Evolutionary conservation across 495 filamentous ascomycete genomes (phyloP), one percentile per base, ranked within the genome.

Genomic region (Penicillium steckii): DNA sequence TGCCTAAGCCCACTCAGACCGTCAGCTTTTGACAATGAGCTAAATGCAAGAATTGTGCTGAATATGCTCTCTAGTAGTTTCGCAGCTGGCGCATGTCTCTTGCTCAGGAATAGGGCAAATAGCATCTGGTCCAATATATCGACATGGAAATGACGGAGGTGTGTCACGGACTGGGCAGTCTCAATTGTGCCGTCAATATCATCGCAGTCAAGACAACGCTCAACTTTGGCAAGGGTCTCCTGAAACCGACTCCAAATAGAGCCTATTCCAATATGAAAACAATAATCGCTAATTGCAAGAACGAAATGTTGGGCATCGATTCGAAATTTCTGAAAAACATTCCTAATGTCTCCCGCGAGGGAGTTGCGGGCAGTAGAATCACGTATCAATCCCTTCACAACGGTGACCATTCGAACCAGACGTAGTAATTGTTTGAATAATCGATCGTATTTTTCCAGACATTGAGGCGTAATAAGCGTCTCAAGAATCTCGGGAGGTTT

Each of bases 241-340:
- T 88, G 80, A 48, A 96, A 92, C 1, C 69, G 70, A 23, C 61
- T 64, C 91, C 93, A 96, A 1, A 81, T 82, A 4, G 75, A 77
- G 8, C 76, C 78, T 35, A 98, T 81, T 3, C 85, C 90, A 1
- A 84, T 78, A 26, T 91, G 86, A 50, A 91, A 90, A 62, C 90
- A 85, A 59, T 96, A 90, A 3, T 80, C 73, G 26, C 81, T 79
- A 1, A 95, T 57, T 8, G 82, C 78, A 7, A 77, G 69, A 19
- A 94, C 75, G 53, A 96, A 92, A 60, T 94, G 85, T 30, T 89
- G 83, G 0, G 89, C 85, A 55, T 95, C 88, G 26, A 87, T 75
- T 10, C 83, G 74, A 52, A 97, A 94, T 24, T 78, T 76, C 44
- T 82, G 74, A 37, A 78, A 75, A 3, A 79, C 57, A 42, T 74